These are phyloP conservation scores for Penicillium aurantiogriseum DNA, from an alignment of 2,329 filamentous ascomycete genomes.

Conservation along the genomic window DNA sequence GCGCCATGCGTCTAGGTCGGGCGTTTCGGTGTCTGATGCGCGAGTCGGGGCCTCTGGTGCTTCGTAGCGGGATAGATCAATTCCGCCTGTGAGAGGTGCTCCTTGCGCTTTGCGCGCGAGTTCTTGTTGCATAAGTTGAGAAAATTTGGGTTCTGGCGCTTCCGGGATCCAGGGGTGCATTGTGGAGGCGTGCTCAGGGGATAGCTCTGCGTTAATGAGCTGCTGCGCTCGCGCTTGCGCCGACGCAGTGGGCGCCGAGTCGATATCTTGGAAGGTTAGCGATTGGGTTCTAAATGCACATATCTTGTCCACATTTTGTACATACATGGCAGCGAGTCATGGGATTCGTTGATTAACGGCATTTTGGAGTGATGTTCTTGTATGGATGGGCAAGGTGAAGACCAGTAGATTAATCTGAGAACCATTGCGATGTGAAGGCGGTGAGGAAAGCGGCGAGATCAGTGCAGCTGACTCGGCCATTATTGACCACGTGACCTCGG, in stretches of 20 bases:
- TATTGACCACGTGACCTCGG: constrained; percentile 2
- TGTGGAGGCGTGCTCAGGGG: constrained; percentile 47
- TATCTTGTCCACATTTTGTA: constrained; percentile 26
- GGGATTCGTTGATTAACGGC: constrained; percentile 66
- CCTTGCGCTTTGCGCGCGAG: constrained; percentile 64
- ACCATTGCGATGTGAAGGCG: not conserved
- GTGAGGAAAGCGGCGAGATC: not conserved
- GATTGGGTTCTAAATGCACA: constrained; percentile 14
- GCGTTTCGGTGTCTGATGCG: constrained; percentile 31
- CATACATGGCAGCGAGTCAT: constrained; percentile 78
- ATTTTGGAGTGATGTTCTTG: constrained; percentile 44
- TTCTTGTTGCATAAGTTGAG: constrained; percentile 66
- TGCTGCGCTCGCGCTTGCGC: constrained; percentile 66
- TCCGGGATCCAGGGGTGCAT: constrained; percentile 61
- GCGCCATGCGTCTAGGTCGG: constrained; percentile 49
- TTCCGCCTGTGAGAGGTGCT: constrained; percentile 58
- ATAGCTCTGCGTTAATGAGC: constrained; percentile 67
- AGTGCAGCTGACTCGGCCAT: not conserved
- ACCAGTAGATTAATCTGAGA: constrained; percentile 7
- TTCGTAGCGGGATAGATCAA: constrained; percentile 83
- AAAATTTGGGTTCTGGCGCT: constrained; percentile 56
- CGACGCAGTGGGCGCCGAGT: constrained; percentile 62
- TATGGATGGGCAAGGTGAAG: not conserved
- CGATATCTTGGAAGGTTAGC: constrained; percentile 64
- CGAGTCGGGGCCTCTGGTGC: constrained; percentile 61